A percentile compares a stretch with the other conserved stretches of the same genome.
phyloP scores from a whole-genome alignment of 1,139 yeast genomes.

The Yamadazyma atmosphaerica region DNA sequence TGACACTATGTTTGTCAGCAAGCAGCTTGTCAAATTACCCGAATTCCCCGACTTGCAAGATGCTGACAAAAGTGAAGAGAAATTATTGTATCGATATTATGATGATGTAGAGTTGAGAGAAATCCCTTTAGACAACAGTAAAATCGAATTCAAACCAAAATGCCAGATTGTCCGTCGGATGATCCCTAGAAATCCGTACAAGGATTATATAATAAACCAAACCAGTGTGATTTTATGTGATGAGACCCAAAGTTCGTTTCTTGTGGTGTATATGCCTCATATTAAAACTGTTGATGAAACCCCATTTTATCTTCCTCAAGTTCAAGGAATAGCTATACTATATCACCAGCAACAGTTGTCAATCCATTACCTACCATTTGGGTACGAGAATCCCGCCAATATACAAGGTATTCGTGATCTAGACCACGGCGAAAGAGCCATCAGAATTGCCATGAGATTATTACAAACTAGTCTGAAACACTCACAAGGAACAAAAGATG shows the following conservation, averaged over 20 bases:
- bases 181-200: constrained; percentile 85
- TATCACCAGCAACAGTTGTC: constrained; percentile 56
- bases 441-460: constrained; percentile 79
- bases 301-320: constrained; percentile 89
- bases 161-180: constrained; percentile 71
- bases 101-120: constrained; percentile 55
- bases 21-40: constrained; percentile 32
- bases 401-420: constrained; percentile 30
- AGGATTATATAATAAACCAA: constrained; percentile 81
- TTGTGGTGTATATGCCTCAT: constrained; percentile 79
- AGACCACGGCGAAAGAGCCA: constrained; percentile 57
- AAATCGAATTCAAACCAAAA: constrained; percentile 35
- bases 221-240: constrained; percentile 60
- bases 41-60: constrained; percentile 28
- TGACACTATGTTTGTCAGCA: constrained; percentile 34
- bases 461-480: constrained; percentile 81
- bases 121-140: constrained; percentile 38
- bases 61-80: constrained; percentile 24
- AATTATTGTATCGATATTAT: constrained; percentile 47
- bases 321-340: constrained; percentile 75
- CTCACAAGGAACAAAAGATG: constrained; percentile 77
- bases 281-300: constrained; percentile 56
- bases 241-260: constrained; percentile 34
- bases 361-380: constrained; percentile 76
- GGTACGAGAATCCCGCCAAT: constrained; percentile 22